Percentiles rank a stretch among this genome's conserved stretches.
These are phyloP conservation scores for Babesia ovata DNA, from an alignment of 169 alveolate species.

Conservation along the genomic window DNA sequence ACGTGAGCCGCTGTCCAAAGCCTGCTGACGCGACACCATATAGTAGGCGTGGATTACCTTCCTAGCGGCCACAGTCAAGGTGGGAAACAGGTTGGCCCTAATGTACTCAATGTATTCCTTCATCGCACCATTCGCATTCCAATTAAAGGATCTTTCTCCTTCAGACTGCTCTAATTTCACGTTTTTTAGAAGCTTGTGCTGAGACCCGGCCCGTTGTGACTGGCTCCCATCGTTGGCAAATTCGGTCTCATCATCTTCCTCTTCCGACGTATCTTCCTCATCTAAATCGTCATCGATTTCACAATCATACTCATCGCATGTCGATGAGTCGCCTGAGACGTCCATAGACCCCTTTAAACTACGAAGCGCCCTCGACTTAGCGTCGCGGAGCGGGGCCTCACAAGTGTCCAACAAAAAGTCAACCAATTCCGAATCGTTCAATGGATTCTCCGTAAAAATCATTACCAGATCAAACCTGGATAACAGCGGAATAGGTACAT, in stretches of 20 bases:
- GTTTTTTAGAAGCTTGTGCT: neutral
- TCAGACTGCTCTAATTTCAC: neutral
- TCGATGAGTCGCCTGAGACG: neutral
- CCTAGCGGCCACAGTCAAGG: constrained; percentile 49
- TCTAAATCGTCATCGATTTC: neutral
- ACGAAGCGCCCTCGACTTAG: no score
- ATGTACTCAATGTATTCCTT: constrained; percentile 68
- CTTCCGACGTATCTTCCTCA: no score
- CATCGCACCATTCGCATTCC: constrained; percentile 47
- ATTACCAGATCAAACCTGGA: constrained; percentile 77
- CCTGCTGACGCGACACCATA: constrained; percentile 36
- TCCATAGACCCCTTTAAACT: neutral
- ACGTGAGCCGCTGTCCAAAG: constrained; percentile 51
- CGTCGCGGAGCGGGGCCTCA: constrained; percentile 2
- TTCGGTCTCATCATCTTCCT: no score
- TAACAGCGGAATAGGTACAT: constrained; percentile 75
- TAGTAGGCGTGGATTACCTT: constrained; percentile 65
- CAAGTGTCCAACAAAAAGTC: constrained; percentile 41
- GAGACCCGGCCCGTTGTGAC: neutral
- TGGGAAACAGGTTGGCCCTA: constrained; percentile 54
- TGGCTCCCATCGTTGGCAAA: neutral
- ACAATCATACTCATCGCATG: neutral
- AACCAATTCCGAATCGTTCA: constrained; percentile 26
- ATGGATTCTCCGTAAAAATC: constrained; percentile 61
- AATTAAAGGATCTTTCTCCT: constrained; percentile 26